phyloP scores from a whole-genome alignment of 495 filamentous ascomycete species.

The Talaromyces proteolyticus region DNA sequence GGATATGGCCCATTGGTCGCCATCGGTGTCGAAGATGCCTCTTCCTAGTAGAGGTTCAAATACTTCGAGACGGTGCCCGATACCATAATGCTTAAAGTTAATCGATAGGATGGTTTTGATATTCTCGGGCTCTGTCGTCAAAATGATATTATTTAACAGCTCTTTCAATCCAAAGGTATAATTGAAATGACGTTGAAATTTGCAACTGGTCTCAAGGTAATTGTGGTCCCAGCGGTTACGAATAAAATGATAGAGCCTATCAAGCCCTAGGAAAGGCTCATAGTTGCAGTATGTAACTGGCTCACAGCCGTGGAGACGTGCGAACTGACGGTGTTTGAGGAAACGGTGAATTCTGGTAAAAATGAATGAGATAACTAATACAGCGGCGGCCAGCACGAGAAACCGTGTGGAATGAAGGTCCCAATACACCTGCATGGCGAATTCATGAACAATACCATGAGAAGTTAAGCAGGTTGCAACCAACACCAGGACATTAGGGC shows the following conservation, averaged over 20 bases:
- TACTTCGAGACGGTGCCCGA: conserved; percentile 9
- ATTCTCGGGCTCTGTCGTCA: conserved; percentile 50
- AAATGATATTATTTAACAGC: neutral
- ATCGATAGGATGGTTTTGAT: conserved; percentile 57
- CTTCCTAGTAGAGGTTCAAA: conserved; percentile 56
- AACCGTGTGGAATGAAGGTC: neutral
- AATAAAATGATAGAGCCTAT: neutral
- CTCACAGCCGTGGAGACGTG: neutral
- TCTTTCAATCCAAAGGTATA: neutral
- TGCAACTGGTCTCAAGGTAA: neutral
- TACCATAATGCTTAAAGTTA: conserved; percentile 39
- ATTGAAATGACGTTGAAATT: neutral
- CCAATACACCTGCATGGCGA: neutral
- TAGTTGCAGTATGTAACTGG: neutral
- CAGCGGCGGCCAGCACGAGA: neutral
- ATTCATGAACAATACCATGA: neutral
- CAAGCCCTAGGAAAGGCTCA: neutral
- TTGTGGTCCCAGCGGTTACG: neutral
- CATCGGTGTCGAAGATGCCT: conserved; percentile 69
- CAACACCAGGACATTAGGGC: neutral
- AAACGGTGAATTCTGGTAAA: neutral
- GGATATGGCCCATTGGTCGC: conserved; percentile 58
- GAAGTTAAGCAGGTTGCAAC: neutral
- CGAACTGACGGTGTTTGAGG: neutral
- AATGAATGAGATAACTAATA: neutral